Conservation (phyloP, 1,284 basidiomycete species). For the Neonothopanus nambi region DNA sequence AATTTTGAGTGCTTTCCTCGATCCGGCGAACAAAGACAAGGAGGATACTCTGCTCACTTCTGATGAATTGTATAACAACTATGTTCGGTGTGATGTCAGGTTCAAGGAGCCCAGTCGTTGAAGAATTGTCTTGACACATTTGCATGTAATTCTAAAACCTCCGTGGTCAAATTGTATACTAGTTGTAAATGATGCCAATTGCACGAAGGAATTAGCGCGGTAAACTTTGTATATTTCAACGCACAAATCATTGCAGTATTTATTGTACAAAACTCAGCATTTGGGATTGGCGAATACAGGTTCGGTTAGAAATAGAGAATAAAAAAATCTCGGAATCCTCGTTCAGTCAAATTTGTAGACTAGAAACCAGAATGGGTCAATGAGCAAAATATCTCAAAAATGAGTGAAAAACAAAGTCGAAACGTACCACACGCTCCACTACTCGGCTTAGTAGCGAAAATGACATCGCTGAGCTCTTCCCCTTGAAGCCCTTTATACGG, state of each 20-base stretch:
- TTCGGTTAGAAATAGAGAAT: no score
- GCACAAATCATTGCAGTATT: no score
- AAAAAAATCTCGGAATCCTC: no score
- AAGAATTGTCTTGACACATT: no score
- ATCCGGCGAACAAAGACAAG: slow-evolving; percentile 43
- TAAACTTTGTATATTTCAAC: no score
- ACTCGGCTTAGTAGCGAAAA: slow-evolving; percentile 86
- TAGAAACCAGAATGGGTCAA: not conserved
- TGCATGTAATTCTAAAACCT: no score
- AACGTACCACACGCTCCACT: slow-evolving; percentile 78
- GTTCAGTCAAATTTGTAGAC: slow-evolving; percentile 18
- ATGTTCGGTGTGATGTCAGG: slow-evolving; percentile 49
- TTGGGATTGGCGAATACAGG: no score
- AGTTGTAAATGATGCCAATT: no score
- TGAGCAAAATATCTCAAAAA: not conserved
- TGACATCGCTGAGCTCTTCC: slow-evolving; percentile 64
- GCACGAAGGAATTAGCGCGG: no score
- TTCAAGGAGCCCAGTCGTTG: slow-evolving; percentile 14
- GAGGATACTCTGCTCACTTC: slow-evolving; percentile 58
- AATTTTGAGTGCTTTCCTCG: slow-evolving; percentile 51
- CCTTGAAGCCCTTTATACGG: slow-evolving; percentile 63
- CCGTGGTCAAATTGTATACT: no score
- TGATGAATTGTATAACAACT: slow-evolving; percentile 62
- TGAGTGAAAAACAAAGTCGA: not conserved
- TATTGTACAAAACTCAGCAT: no score